Evolutionary conservation across 257 asterid species (phyloP).

Genomic region (Leptodermis oblonga): DNA sequence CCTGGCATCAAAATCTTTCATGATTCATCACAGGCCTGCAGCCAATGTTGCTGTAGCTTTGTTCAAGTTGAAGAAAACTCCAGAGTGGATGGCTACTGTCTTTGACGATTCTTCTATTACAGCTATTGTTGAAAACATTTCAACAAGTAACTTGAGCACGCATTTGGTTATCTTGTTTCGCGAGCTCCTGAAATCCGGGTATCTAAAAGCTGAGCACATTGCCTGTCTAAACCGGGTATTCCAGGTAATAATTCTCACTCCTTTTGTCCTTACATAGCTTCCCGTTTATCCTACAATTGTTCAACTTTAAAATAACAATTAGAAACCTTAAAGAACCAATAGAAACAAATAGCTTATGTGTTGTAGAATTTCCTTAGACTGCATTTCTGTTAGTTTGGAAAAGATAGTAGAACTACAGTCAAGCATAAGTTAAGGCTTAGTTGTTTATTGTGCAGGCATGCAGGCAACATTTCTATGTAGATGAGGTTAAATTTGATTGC

Average conservation of each 20-base stretch:
- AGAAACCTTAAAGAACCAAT: not conserved
- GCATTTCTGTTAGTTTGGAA: not conserved
- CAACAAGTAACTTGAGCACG: slow-evolving; percentile 42
- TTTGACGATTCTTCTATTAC: slow-evolving; percentile 53
- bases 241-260: slow-evolving; percentile 47
- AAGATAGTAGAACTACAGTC: not conserved
- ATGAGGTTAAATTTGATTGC: slow-evolving; percentile 33
- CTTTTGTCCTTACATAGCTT: not conserved
- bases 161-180: slow-evolving; percentile 68
- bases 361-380: not conserved
- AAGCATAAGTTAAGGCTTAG: slow-evolving; percentile 1
- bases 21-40: slow-evolving; percentile 61
- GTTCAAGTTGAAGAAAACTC: slow-evolving; percentile 44
- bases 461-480: slow-evolving; percentile 47
- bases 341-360: not conserved
- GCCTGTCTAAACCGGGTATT: slow-evolving; percentile 52
- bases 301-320: not conserved
- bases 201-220: slow-evolving; percentile 54
- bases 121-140: slow-evolving; percentile 48
- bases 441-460: slow-evolving; percentile 46
- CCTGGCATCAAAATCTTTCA: slow-evolving; percentile 42
- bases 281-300: not conserved
- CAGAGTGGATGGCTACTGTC: slow-evolving; percentile 58
- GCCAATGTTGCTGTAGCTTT: slow-evolving; percentile 56
- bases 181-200: slow-evolving; percentile 58